Evolutionary conservation across 352 stramenopile genomes (phyloP), one percentile per base, ranked within the genome.

Genomic region (Blastocystis sp.): DNA sequence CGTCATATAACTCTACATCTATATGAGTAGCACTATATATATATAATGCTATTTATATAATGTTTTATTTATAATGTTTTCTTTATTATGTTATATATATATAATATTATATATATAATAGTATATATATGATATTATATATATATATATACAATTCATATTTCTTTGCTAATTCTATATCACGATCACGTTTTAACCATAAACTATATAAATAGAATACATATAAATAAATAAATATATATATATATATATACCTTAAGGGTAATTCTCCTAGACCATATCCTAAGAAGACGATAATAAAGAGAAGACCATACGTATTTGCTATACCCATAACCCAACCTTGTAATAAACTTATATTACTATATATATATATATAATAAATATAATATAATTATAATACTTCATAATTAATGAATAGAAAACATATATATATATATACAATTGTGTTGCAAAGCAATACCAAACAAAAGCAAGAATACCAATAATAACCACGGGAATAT

Each of bases 101-200:
- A n/a, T n/a, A n/a, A n/a, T n/a, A n/a, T n/a, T n/a, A n/a, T n/a
- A n/a, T n/a, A n/a, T n/a, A n/a, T n/a, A n/a, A n/a, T n/a, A n/a
- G n/a, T n/a, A n/a, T n/a, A n/a, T n/a, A n/a, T n/a, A n/a, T n/a
- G n/a, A n/a, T n/a, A n/a, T n/a, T n/a, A n/a, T n/a, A n/a, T n/a
- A n/a, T n/a, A n/a, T n/a, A n/a, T n/a, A n/a, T n/a, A n/a, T 16
- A 62, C 52, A 54, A 54, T 10, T 46, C n/a, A 27, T 52, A 62
- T 18, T 54, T 28, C 9, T 11, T n/a, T 10, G 34, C 32, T 32
- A 62, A 5, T 35, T 23, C 21, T 10, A 27, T 9, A 25, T 62
- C 24, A 16, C 41, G 3, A 27, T 62, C 52, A 23, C 52, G 35
- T 10, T 42, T 30, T 6, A 19, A 40, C 52, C 52, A 62, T 27